Conservation (phyloP, 2,329 filamentous ascomycete genomes). For the Apiospora sp. region DNA sequence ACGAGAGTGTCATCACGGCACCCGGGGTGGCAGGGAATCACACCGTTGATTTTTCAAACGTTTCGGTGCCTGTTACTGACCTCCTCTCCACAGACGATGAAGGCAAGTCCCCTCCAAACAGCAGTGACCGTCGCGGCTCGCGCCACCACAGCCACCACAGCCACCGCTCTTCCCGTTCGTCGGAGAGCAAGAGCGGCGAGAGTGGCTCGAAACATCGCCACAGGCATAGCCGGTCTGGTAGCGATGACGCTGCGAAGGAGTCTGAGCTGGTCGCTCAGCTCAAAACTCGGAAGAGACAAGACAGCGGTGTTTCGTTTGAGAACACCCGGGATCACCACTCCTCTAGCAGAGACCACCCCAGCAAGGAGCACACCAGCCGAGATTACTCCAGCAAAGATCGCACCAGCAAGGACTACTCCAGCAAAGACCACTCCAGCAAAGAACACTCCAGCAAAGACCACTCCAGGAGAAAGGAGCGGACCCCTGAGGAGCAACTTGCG, state of each 20-base stretch:
- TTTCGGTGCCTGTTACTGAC: constrained; percentile 30
- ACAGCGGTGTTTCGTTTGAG: constrained; percentile 25
- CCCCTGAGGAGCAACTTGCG: neutral
- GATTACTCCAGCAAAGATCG: neutral
- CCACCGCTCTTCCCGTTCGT: constrained; percentile 19
- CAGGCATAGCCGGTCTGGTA: constrained; percentile 25
- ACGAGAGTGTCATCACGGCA: constrained; percentile 27
- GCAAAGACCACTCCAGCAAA: neutral
- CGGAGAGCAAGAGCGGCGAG: constrained; percentile 23
- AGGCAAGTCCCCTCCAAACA: constrained; percentile 26
- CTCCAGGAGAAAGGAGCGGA: constrained; percentile 1
- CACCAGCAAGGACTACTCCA: neutral
- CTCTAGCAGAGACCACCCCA: neutral
- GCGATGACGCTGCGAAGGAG: constrained; percentile 21
- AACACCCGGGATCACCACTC: neutral
- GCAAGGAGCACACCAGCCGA: neutral
- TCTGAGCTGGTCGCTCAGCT: constrained; percentile 24
- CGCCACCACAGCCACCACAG: constrained; percentile 24
- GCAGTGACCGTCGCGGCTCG: constrained; percentile 20
- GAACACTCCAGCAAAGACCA: neutral
- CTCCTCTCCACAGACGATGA: constrained; percentile 29
- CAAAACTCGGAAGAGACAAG: constrained; percentile 21
- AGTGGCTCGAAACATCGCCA: constrained; percentile 18
- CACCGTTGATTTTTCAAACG: constrained; percentile 23
- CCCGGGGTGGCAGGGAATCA: constrained; percentile 25